A percentile compares a stretch with the other conserved stretches of the same genome.
Conservation (phyloP, 1,284 basidiomycete species). For the Stygiomarasmius scandens region DNA sequence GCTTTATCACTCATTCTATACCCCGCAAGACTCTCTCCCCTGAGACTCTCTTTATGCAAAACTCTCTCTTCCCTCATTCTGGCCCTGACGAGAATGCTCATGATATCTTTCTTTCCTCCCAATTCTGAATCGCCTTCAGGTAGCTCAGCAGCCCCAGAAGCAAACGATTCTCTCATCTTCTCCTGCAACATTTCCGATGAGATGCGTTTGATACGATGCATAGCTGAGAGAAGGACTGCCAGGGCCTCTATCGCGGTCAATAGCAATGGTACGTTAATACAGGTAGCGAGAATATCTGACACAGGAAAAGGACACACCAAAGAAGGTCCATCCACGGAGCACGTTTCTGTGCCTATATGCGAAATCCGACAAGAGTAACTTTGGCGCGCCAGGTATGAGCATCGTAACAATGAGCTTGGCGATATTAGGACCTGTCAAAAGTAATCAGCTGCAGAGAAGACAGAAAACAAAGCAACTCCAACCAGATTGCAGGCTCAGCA, state of each 20-base stretch:
- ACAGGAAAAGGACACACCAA: conserved; percentile 23
- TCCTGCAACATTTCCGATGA: conserved; percentile 43
- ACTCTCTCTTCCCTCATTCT: conserved; percentile 33
- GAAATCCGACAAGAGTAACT: conserved; percentile 35
- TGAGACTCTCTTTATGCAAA: conserved; percentile 21
- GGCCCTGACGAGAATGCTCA: conserved; percentile 50
- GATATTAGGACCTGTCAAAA: conserved; percentile 37
- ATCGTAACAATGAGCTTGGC: conserved; percentile 40
- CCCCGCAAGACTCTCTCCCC: conserved; percentile 8
- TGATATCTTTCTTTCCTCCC: conserved; percentile 50
- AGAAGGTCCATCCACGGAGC: conserved; percentile 27
- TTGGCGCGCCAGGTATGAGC: conserved; percentile 38
- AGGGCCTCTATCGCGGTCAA: too few relatives aligned
- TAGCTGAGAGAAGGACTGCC: conserved; percentile 39
- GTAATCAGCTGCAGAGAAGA: not conserved
- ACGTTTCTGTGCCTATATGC: conserved; percentile 39
- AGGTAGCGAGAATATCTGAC: too few relatives aligned
- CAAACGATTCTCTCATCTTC: conserved; percentile 39
- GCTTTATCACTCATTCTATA: conserved; percentile 48
- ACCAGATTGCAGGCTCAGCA: conserved; percentile 46
- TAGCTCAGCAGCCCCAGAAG: conserved; percentile 22
- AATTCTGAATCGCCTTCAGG: conserved; percentile 28
- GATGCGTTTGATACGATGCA: conserved; percentile 44
- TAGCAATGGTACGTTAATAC: too few relatives aligned
- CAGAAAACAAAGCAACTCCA: not conserved